Base-by-base conservation (phyloP, 768 basidiomycete genomes). In the Termitomyces titanicus region DNA sequence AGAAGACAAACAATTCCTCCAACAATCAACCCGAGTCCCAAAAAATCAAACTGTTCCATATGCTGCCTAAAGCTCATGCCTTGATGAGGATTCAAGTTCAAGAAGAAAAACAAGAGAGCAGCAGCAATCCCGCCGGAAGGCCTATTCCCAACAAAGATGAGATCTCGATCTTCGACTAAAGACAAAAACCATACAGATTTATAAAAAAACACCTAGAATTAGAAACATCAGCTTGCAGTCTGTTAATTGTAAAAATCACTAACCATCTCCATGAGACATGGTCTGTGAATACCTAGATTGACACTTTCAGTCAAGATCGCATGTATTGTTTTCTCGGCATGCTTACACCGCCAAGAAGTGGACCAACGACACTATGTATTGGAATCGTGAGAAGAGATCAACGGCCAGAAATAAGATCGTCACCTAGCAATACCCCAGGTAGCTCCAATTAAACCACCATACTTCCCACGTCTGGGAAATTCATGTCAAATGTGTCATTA, bases 221-320 rank as follows among this genome's bases (percentile, higher is more conserved):
- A 37, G 15, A 46, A 37, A 22, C 9, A 22, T 52, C 39, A 47
- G 20, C 35, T 15, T 7, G 7, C 11, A 29, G 11, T 18, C 18
- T 22, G 13, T 3, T n/a, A 11, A 11, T 17, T 11, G 5, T 18
- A 37, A 38, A 45, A 57, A 29, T 12, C 38, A 53, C 74, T 39
- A 59, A 83, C 91, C 91, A 92, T 72, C 91, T 71, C 91, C 91
- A 93, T 1, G 83, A 76, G 17, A 84, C 84, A 64, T 88, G 85
- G 63, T 91, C 83, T 0, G 89, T 82, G 55, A 92, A 81, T 12
- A 70, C 84, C 86, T 87, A 58, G 38, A 53, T 58, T 37, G 8
- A 48, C 12, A 20, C 34, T 22, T 57, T 55, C 52, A 46, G 35
- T 47, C 8, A 42, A 45, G 38, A 55, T 15, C 15, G 24, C 33